These are phyloP conservation scores for Hypoxylon sp. DNA, from an alignment of 2,329 filamentous ascomycete species.

Conservation along the genomic window DNA sequence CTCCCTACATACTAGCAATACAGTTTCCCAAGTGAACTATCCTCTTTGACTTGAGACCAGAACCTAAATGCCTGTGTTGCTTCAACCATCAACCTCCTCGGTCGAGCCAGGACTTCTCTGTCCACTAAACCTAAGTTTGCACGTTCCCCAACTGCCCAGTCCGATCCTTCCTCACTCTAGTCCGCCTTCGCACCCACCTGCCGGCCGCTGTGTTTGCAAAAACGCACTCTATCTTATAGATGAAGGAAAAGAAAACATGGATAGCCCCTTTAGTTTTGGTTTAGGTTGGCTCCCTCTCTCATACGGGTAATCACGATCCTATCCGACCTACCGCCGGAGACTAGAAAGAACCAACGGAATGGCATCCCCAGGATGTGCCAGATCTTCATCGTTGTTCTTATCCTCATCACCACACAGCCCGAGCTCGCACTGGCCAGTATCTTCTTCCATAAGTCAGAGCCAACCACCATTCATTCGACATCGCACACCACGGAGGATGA, in stretches of 20 bases:
- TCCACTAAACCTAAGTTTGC: conserved; percentile 33
- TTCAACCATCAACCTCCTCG: conserved; percentile 19
- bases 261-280: conserved; percentile 22
- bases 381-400: conserved; percentile 36
- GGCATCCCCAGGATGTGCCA: conserved; percentile 22
- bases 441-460: conserved; percentile 20
- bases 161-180: conserved; percentile 30
- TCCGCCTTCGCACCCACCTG: background rate
- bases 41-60: conserved; percentile 25
- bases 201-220: conserved; percentile 1
- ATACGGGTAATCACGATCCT: conserved; percentile 25
- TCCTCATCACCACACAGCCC: conserved; percentile 22
- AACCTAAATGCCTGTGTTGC: conserved; percentile 35
- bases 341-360: conserved; percentile 19
- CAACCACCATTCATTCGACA: conserved; percentile 26
- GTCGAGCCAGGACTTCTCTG: conserved; percentile 20
- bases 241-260: conserved; percentile 35
- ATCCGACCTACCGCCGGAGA: background rate
- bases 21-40: conserved; percentile 3
- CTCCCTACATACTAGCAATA: conserved; percentile 12
- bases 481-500: conserved; percentile 30
- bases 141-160: conserved; percentile 34
- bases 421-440: conserved; percentile 30
- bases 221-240: conserved; percentile 16
- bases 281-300: conserved; percentile 18